phyloP scores from a whole-genome alignment of 352 stramenopile species.

The Phytophthora cajani region DNA sequence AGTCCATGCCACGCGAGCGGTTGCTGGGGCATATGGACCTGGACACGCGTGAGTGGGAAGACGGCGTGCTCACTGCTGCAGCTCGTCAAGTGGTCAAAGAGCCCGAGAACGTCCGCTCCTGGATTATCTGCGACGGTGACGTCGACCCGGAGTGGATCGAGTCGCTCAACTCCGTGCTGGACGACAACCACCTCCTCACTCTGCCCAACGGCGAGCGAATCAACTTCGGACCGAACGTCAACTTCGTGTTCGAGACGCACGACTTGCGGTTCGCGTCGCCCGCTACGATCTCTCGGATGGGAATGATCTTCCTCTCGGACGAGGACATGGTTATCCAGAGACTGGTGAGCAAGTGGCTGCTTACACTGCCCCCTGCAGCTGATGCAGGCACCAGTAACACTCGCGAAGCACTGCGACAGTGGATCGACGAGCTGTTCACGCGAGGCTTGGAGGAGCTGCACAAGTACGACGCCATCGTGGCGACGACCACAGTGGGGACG shows the following conservation, averaged over 20 bases:
- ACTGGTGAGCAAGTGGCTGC: slow-evolving; percentile 85
- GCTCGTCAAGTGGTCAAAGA: slow-evolving; percentile 93
- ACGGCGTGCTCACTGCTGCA: slow-evolving; percentile 94
- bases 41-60: slow-evolving; percentile 95
- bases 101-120: slow-evolving; percentile 86
- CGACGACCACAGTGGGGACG: slow-evolving; percentile 94
- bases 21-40: slow-evolving; percentile 95
- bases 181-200: slow-evolving; percentile 97
- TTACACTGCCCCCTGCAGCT: slow-evolving; percentile 34
- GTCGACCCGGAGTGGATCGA: slow-evolving; percentile 98
- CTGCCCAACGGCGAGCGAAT: slow-evolving; percentile 97
- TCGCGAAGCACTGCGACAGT: slow-evolving; percentile 68
- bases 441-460: slow-evolving; percentile 86
- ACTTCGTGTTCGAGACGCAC: slow-evolving; percentile 97
- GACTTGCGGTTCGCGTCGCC: slow-evolving; percentile 95
- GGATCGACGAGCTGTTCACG: slow-evolving; percentile 95
- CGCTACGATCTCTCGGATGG: slow-evolving; percentile 96
- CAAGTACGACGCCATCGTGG: slow-evolving; percentile 88
- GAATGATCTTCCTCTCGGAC: slow-evolving; percentile 97
- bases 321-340: slow-evolving; percentile 87
- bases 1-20: slow-evolving; percentile 93
- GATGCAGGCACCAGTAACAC: slow-evolving; percentile 34
- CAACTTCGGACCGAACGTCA: slow-evolving; percentile 95
- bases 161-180: slow-evolving; percentile 95
- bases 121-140: slow-evolving; percentile 97